Conservation (phyloP, 2,329 filamentous ascomycete species). For the Talaromyces sp. region DNA sequence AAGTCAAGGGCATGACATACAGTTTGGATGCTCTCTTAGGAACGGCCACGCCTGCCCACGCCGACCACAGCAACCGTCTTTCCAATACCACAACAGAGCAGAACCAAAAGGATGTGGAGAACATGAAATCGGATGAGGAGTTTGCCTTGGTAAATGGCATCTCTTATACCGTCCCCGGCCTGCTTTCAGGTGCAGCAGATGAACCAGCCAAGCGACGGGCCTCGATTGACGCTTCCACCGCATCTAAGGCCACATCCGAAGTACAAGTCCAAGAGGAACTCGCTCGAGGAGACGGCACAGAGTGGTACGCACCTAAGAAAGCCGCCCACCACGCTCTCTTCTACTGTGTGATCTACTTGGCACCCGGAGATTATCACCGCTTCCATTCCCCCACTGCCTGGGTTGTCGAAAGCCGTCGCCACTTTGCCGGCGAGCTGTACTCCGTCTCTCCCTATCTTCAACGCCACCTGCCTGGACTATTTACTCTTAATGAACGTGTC, state of each 20-base stretch:
- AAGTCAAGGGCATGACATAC: conserved; percentile 99
- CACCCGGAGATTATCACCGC: conserved; percentile 96
- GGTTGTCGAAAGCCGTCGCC: conserved; percentile 92
- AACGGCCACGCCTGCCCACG: conserved; percentile 51
- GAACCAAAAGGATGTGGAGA: conserved; percentile 56
- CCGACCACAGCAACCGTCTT: conserved; percentile 42
- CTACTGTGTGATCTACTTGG: conserved; percentile 94
- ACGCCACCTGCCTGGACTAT: conserved; percentile 86
- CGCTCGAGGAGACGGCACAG: conserved; percentile 63
- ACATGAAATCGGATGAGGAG: conserved; percentile 81
- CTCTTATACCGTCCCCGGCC: conserved; percentile 84
- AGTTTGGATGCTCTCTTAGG: conserved; percentile 91
- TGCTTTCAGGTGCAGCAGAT: conserved; percentile 70
- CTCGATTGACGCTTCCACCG: conserved; percentile 73
- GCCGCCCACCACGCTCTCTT: conserved; percentile 71
- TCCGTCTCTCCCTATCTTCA: conserved; percentile 94
- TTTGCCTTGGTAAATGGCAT: conserved; percentile 95
- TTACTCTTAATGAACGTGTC: conserved; percentile 94
- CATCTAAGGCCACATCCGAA: conserved; percentile 70
- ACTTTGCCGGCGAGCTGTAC: conserved; percentile 95
- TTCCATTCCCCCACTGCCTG: conserved; percentile 95
- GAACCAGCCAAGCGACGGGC: conserved; percentile 52
- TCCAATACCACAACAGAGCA: conserved; percentile 36
- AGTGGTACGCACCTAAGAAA: conserved; percentile 71
- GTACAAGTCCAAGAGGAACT: conserved; percentile 83